Base-by-base conservation (phyloP, 2,329 filamentous ascomycete species). In the Fusarium sp. region DNA sequence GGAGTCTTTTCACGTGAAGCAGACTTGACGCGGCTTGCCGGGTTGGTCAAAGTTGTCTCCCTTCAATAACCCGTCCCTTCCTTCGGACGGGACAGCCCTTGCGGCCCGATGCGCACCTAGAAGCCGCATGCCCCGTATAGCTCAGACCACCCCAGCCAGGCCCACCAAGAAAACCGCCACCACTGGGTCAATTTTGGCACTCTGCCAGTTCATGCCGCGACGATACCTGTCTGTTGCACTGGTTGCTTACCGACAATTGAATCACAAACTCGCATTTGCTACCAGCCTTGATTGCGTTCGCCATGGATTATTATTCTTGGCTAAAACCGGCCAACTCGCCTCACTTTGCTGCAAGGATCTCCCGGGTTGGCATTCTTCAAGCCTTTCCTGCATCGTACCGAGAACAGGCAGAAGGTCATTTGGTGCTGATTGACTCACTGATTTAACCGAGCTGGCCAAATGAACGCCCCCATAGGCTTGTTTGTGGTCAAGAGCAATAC, bases 21-120 rank as follows among this genome's bases (percentile, higher is more conserved):
- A 57, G 60, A 65, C 63, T 72, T 76, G 69, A 76, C 75, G 73
- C 75, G 71, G 71, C 64, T 69, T 76, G 68, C 74, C 65, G 71
- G 72, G 69, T 66, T 70, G 68, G 45, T 58, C 64, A 68, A 72
- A 62, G 44, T 69, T 66, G 49, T 72, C 70, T 70, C 71, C 69
- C 69, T 71, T 72, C 65, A 63, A 71, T 68, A 65, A 55, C 62
- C 44, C 63, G 68, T 74, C 66, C 68, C 71, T 71, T 70, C 65
- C 68, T 70, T 71, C 61, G 59, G 71, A 68, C 75, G 71, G 75
- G 72, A 75, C 68, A 77, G 67, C 73, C 75, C 73, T 77, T 76
- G 75, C 75, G 75, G 75, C 75, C 75, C 75, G 75, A 76, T 72
- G 75, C 75, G 75, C 75, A 73, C 62, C 65, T 71, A 56, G 59